Base-by-base conservation (phyloP, 495 filamentous ascomycete genomes). In the Bombardia bombarda region DNA sequence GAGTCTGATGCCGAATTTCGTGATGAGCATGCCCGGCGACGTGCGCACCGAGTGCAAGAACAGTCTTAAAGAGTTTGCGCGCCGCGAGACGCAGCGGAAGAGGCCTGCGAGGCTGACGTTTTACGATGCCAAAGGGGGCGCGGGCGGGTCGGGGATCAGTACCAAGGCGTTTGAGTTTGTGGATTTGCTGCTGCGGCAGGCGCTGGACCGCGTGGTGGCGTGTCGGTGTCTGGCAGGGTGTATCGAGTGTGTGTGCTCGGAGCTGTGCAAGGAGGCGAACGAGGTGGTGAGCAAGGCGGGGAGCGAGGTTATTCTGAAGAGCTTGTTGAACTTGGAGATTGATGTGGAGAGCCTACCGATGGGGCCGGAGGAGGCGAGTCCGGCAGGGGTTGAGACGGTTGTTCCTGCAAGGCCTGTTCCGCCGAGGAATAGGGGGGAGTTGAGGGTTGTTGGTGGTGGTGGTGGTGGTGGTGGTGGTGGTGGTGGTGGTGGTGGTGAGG, bases 271-370 rank as follows among this genome's bases (percentile, higher is more conserved):
- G 55, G 84, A 96, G 65, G 79, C 76, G 49, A 95, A 95, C 56
- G 75, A 84, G 53, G 89, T 97, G 1, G 88, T 95, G 84, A 90
- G 86, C 53, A 97, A 96, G 65, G 84, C 83, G 4, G 92, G 93
- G 0, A 80, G 82, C 10, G 75, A 72, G 35, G 87, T 97, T 21
- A 79, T 97, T 32, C 60, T 97, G 48, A 80, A 78, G 57, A 76
- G 74, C 41, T 55, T 97, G 49, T 60, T 96, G 43, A 82, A 81
- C 9, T 72, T 74, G 69, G 78, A 86, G 41, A 83, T 95, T 37
- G 81, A 87, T 57, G 65, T 85, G 7, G 85, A 93, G 20, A 66
- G 69, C 16, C 62, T 95, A 60, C 87, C 87, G 1, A 93, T 86
- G 81, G 88, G 86, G 0, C 78, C 79, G 23, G 83, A 86, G 49